Base-by-base conservation (phyloP, 768 basidiomycete species). In the Strobilomyces echinocephalus region DNA sequence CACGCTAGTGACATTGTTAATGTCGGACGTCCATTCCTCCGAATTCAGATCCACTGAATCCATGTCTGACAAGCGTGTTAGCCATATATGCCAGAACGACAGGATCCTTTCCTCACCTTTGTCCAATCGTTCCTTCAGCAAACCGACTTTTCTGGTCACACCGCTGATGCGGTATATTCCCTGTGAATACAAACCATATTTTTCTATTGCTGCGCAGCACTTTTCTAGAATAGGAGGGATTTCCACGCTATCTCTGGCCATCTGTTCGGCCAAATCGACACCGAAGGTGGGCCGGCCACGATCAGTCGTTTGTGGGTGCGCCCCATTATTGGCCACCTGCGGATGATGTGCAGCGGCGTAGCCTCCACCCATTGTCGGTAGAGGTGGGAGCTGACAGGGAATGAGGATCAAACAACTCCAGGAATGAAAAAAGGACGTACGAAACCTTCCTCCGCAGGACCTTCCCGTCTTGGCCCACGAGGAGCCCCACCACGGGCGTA, bases 131-230 rank as follows among this genome's bases (percentile, higher is more conserved):
- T 86, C 85, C 69, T 90, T 92, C 47, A 99, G 76, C 56, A 84
- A 82, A 54, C 83, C 78, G 24, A 98, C 87, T 63, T 91, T 88
- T 39, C 88, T 92, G 42, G 89, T 85, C 63, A 86, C 95, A 12
- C 97, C 97, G 57, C 88, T 94, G 38, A 99, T 78, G 31, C 97
- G 82, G 70, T 98, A 99, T 45, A 99, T 89, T 30, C 97, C 97
- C 67, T 92, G 87, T 6, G 80, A 83, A 39, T 77, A 72, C 42
- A 97, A 70, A 8, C 97, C 95, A 62, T 93, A 79, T 67, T 84
- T 88, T 73, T 98, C 97, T 57, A 99, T 97, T 30, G 91, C 88
- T 61, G 85, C 78, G 54, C 89, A 89, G 61, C 95, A 97, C 68
- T 94, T 95, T 59, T 83, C 79, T 69, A 98, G 76, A 45, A 99